Evolutionary conservation across 148 eudicot genomes (phyloP), one percentile per base, ranked within the genome.

Genomic region (Mesembryanthemum crystallinum): DNA sequence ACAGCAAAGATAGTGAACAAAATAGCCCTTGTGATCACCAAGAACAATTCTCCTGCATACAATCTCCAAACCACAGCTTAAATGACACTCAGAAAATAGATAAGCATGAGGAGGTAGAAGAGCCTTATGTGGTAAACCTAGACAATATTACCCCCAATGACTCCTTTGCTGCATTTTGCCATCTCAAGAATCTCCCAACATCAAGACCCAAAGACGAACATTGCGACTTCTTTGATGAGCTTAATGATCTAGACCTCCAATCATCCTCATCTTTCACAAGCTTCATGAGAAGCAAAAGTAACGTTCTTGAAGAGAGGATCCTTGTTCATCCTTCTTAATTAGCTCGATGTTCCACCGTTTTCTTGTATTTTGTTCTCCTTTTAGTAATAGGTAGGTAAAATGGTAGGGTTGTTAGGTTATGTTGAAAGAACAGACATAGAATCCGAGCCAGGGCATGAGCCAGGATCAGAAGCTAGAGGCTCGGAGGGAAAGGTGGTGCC

Each of bases 141-240:
- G 82, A 83, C 67, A 79, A 3, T 29, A 23, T 61, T 51, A 70
- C 64, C 69, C 74, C 78, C 69, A 39, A 35, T 42, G 51, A 67
- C 72, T n/a, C 61, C 73, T 52, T 52, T 0, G 43, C 24, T 5
- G 30, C 54, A 58, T 52, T 45, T 32, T 68, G 63, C 1, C 21
- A 57, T 39, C 45, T 66, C 27, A 71, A 78, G 61, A 49, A 32
- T 23, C 25, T 57, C 7, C 47, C 29, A 2, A 47, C 58, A 73
- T 57, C 82, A 80, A 60, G 78, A 82, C 80, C 73, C 70, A 55
- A 80, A 42, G 85, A 82, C 74, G 91, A 87, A 68, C 76, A 79
- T 4, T 65, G 25, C 79, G 96, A 91, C 72, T 89, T 91, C 76
- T 89, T 73, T 76, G 90, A 91, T 76, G 96, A 86, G 74, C 85